These are phyloP conservation scores for Allantophomopsis lycopodina DNA, from an alignment of 2,329 filamentous ascomycete genomes.

Conservation along the genomic window DNA sequence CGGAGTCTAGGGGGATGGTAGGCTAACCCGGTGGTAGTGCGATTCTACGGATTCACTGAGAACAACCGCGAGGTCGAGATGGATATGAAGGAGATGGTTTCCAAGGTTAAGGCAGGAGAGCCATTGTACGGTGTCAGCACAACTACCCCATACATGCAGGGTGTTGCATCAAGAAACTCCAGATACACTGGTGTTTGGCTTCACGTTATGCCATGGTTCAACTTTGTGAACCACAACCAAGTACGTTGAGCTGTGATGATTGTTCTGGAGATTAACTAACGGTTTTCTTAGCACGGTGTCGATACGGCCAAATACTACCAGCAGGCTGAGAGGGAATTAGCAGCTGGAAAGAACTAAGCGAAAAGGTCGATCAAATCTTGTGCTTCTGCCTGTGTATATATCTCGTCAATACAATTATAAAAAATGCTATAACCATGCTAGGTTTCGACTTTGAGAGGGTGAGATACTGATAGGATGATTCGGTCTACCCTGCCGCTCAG, in stretches of 20 bases:
- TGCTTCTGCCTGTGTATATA: no score
- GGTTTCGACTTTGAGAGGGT: no score
- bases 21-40: slow-evolving; percentile 37
- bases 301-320: slow-evolving; percentile 98
- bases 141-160: slow-evolving; percentile 82
- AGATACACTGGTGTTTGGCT: slow-evolving; percentile 77
- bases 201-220: slow-evolving; percentile 88
- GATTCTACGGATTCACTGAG: slow-evolving; percentile 91
- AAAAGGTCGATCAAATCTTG: no score
- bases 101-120: slow-evolving; percentile 85
- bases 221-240: slow-evolving; percentile 89
- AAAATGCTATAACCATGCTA: no score
- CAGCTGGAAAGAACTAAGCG: slow-evolving; percentile 45
- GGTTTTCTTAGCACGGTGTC: slow-evolving; percentile 61
- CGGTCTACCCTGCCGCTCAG: no score
- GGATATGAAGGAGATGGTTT: slow-evolving; percentile 98
- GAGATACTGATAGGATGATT: no score
- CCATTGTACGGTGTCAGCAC: slow-evolving; percentile 73
- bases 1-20: not conserved
- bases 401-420: no score
- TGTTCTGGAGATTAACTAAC: not conserved
- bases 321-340: slow-evolving; percentile 86
- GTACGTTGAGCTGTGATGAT: not conserved
- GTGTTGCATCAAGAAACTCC: slow-evolving; percentile 83
- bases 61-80: slow-evolving; percentile 84